A percentile compares a stretch with the other conserved stretches of the same genome.
phyloP scores from a whole-genome alignment of 2,329 filamentous ascomycete genomes.

The Exophiala viscosa region DNA sequence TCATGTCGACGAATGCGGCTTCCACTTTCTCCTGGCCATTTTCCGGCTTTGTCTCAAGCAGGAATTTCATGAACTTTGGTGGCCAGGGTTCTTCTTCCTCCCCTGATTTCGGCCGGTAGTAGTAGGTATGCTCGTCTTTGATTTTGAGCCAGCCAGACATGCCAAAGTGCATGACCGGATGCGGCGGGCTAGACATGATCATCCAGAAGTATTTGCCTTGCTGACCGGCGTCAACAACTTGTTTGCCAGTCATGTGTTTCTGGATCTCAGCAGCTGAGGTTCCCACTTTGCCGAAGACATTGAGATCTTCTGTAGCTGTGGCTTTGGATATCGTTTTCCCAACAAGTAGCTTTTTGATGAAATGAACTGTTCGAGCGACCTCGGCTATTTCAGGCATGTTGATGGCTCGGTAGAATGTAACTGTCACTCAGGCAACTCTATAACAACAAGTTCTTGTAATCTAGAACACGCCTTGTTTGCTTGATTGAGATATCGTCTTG shows the following conservation, averaged over 20 bases:
- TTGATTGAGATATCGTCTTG: no score
- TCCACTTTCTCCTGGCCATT: slow-evolving; percentile 53
- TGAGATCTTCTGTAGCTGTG: slow-evolving; percentile 71
- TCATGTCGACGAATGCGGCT: slow-evolving; percentile 76
- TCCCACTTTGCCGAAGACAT: slow-evolving; percentile 86
- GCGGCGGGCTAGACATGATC: slow-evolving; percentile 71
- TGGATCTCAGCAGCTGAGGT: slow-evolving; percentile 73
- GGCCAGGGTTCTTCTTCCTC: slow-evolving; percentile 68
- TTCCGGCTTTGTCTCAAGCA: slow-evolving; percentile 62
- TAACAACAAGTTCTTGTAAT: no score
- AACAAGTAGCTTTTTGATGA: slow-evolving; percentile 75
- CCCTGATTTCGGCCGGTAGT: slow-evolving; percentile 65
- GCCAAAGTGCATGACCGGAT: slow-evolving; percentile 85
- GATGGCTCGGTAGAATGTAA: not conserved
- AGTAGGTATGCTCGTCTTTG: slow-evolving; percentile 69
- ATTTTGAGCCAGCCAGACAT: slow-evolving; percentile 84
- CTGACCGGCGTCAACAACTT: slow-evolving; percentile 66
- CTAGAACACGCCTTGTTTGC: no score
- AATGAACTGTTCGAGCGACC: slow-evolving; percentile 84
- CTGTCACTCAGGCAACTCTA: not conserved
- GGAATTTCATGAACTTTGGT: slow-evolving; percentile 84
- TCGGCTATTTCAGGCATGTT: slow-evolving; percentile 50
- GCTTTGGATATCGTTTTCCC: slow-evolving; percentile 73
- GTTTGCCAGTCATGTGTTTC: slow-evolving; percentile 69
- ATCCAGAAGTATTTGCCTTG: slow-evolving; percentile 99